These are phyloP conservation scores for Phialophora tarda DNA, from an alignment of 2,329 filamentous ascomycete genomes.

Conservation along the genomic window DNA sequence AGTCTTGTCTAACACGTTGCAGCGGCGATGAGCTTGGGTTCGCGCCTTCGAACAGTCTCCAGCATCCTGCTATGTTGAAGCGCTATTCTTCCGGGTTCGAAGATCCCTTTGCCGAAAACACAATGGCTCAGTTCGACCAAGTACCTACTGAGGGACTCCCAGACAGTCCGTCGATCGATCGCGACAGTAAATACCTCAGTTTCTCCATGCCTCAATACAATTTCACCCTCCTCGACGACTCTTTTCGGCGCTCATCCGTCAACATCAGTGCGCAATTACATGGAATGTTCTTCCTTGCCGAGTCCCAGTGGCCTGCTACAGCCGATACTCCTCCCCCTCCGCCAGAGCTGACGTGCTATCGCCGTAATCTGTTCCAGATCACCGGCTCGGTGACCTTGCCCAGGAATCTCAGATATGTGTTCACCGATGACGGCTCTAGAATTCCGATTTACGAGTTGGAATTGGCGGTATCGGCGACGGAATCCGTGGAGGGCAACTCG, in stretches of 20 bases:
- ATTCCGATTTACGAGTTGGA: slow-evolving; percentile 83
- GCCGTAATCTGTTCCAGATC: slow-evolving; percentile 93
- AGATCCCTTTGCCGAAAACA: slow-evolving; percentile 59
- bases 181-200: slow-evolving; percentile 73
- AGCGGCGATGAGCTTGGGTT: slow-evolving; percentile 61
- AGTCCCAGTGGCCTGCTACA: slow-evolving; percentile 66
- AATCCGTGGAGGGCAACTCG: slow-evolving; percentile 89
- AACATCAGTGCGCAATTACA: slow-evolving; percentile 67
- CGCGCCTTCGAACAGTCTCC: slow-evolving; percentile 50
- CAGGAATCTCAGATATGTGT: slow-evolving; percentile 75
- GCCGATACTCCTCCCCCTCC: slow-evolving; percentile 58
- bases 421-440: slow-evolving; percentile 82
- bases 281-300: slow-evolving; percentile 72
- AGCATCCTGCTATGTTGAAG: slow-evolving; percentile 51
- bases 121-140: slow-evolving; percentile 52
- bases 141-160: slow-evolving; percentile 52
- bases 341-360: slow-evolving; percentile 92
- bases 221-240: slow-evolving; percentile 65
- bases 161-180: slow-evolving; percentile 65
- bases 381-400: slow-evolving; percentile 86
- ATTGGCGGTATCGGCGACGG: slow-evolving; percentile 86
- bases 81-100: slow-evolving; percentile 56
- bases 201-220: slow-evolving; percentile 70
- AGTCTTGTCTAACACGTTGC: slow-evolving; percentile 29
- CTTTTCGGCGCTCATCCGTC: slow-evolving; percentile 60